Conservation (phyloP, 495 filamentous ascomycete species). For the Penicillium simplicissimum region DNA sequence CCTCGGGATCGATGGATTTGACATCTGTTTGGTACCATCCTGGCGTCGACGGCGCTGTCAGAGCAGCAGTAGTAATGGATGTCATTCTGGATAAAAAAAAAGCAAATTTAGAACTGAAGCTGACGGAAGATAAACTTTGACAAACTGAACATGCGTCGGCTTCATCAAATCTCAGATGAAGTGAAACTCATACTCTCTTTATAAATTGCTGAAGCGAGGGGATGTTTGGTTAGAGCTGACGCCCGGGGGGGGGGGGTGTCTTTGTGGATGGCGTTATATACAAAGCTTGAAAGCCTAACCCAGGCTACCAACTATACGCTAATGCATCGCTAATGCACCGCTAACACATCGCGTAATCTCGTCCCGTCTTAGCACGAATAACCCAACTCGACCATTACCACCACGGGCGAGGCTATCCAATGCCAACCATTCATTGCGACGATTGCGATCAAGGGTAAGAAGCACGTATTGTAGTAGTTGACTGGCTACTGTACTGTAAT, state of each 20-base stretch:
- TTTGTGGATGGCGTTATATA: neutral
- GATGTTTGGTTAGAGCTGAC: too few species aligned
- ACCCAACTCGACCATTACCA: too few species aligned
- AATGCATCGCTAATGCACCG: neutral
- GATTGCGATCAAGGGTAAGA: too few species aligned
- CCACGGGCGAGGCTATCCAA: neutral
- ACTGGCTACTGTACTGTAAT: too few species aligned
- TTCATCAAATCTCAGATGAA: neutral
- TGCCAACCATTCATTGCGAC: neutral
- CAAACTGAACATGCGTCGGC: neutral
- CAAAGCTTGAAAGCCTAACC: neutral
- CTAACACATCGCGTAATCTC: neutral
- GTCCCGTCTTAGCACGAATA: neutral
- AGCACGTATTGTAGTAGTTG: too few species aligned
- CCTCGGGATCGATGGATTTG: constrained; percentile 22
- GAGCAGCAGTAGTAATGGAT: neutral
- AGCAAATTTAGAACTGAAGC: neutral
- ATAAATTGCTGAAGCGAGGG: neutral
- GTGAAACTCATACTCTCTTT: neutral
- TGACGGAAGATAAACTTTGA: neutral
- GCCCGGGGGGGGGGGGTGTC: too few species aligned
- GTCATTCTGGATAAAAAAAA: neutral
- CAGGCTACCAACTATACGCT: neutral
- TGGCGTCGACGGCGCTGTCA: neutral
- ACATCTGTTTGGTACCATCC: constrained; percentile 17